These are phyloP conservation scores for Solanum sejunctum DNA, from an alignment of 257 asterid species.

Conservation along the genomic window DNA sequence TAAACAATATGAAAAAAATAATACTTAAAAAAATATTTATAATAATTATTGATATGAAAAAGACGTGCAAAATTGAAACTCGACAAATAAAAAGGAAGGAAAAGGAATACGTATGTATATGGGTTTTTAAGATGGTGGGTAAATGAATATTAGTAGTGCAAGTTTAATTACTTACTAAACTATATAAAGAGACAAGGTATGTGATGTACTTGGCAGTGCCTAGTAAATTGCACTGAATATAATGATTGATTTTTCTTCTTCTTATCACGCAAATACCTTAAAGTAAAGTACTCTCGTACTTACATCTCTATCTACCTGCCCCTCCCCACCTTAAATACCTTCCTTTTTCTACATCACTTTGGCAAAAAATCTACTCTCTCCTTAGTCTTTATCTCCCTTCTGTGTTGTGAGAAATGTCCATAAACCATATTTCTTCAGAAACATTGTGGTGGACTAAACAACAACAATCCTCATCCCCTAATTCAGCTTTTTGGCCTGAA, in stretches of 20 bases:
- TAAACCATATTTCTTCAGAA: slow-evolving; percentile 48
- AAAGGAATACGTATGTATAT: background rate
- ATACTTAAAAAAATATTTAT: too few species aligned
- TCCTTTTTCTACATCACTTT: background rate
- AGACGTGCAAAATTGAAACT: background rate
- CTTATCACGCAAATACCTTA: slow-evolving; percentile 56
- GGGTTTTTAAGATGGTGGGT: background rate
- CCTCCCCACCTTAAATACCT: background rate
- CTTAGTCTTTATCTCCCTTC: background rate
- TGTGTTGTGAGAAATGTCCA: slow-evolving; percentile 27
- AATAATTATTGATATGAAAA: too few species aligned
- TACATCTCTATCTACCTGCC: background rate
- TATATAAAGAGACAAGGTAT: background rate
- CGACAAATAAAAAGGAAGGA: background rate
- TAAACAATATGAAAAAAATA: too few species aligned
- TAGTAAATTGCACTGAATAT: slow-evolving; percentile 45
- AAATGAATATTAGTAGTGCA: background rate
- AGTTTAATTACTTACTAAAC: background rate
- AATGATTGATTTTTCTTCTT: slow-evolving; percentile 53
- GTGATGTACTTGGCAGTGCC: background rate
- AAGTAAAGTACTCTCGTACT: slow-evolving; percentile 34
- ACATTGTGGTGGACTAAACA: slow-evolving; percentile 40
- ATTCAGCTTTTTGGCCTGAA: background rate
- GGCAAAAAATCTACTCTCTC: background rate
- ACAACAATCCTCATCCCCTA: slow-evolving; percentile 15